Base-by-base conservation (phyloP, 202 grass and related monocot species). In the Saccharum hybrid region DNA sequence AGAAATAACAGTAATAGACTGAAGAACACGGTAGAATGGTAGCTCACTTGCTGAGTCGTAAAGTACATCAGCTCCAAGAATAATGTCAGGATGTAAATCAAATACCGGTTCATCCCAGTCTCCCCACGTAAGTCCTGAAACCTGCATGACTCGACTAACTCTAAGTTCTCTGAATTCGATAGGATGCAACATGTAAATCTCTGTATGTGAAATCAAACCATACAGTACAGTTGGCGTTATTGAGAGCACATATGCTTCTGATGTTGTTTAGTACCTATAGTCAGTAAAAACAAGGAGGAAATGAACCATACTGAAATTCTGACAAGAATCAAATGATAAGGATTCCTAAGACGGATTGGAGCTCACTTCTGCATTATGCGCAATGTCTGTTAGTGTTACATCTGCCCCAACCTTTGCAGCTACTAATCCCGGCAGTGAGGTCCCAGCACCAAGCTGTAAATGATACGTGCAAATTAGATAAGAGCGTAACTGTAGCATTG, bases 1-100 rank as follows among this genome's bases (percentile, higher is more conserved):
- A 22, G 19, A 28, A 61, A 23, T 30, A 78, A 57, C 23, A 56
- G 49, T 61, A 76, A 60, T 30, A 46, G 42, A 61, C 8, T 10
- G 18, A 45, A 37, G 18, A 45, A 37, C 0, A 30, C 1, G 15
- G 11, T 14, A 86, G 67, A 74, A n/a, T 7, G 54, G 74, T 62
- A 63, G 36, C 85, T 64, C 72, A 98, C 96, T 91, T 63, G 87
- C 68, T 73, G 92, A 85, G 66, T 93, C 90, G 13, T 95, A 98
- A 40, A 98, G 81, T 6, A 94, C 95, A 82, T 95, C 92, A 26
- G 92, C 92, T 83, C 95, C 92, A 11, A 98, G 86, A 84, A 95
- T 86, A 78, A 98, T 85, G 62, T 87, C 63, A 86, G 96, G 90
- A 76, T 92, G 85, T 71, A 98, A 68, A 81, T 92, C 72, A 63